Base-by-base conservation (phyloP, 495 filamentous ascomycete genomes). In the Neurospora sp. region DNA sequence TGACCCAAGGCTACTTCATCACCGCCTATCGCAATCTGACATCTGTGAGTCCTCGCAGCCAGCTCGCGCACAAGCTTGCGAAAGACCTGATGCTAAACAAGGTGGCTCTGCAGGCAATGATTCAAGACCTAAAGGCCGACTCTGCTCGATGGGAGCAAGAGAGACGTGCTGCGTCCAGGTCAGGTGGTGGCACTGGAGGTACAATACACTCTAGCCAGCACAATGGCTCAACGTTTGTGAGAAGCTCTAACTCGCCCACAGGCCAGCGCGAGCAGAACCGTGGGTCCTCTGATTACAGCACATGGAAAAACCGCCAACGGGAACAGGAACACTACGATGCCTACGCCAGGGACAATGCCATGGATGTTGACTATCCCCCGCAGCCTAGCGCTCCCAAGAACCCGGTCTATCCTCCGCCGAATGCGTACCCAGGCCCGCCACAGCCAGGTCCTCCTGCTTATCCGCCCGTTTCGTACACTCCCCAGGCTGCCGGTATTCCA, bases 1-100 rank as follows among this genome's bases (percentile, higher is more conserved):
- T 83, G 70, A 85, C 83, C 73, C 85, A 88, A 73, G 93, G 93
- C 73, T 97, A 91, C 82, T 93, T 91, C 83, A 93, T 97, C 80
- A 93, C 90, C 71, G 93, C 93, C 42, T 96, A 95, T 81, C 90
- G 93, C 74, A 94, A 92, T 79, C 84, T 97, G 73, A 97, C 93
- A 76, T 90, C 91, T 78, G 93, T 94, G 89, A 87, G 91, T 87
- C 69, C 38, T 27, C 35, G 39, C n/a, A 37, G 61, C 40, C 61
- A 48, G 53, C 69, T 70, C 71, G 71, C 73, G 70, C 79, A 76
- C 66, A 78, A 69, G 41, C 27, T 22, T 69, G 20, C 46, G 41
- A 53, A 27, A 18, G 53, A 41, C 46, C 22, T 40, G 31, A 31
- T 22, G 70, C 73, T 76, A 31, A 76, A 69, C 72, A 73, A 70